These are phyloP conservation scores for Silene latifolia DNA, from an alignment of 148 eudicot genomes.

Conservation along the genomic window DNA sequence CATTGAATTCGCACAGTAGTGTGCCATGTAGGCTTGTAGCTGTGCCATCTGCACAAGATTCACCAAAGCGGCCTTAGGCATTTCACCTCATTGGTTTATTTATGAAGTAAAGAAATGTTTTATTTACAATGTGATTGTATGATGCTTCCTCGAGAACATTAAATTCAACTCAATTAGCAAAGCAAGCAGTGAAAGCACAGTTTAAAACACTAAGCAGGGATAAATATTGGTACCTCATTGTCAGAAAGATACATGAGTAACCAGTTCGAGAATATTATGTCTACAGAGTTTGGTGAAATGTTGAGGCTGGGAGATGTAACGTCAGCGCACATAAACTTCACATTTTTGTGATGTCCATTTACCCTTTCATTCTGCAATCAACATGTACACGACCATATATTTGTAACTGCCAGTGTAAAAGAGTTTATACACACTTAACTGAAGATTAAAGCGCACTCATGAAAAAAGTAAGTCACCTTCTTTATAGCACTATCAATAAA, in stretches of 20 bases:
- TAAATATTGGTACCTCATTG: no score
- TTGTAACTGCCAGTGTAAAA: background rate
- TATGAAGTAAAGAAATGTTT: background rate
- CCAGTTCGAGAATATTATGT: constrained; percentile 95
- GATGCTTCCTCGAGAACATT: no score
- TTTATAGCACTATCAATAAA: constrained; percentile 86
- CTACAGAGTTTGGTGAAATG: constrained; percentile 64
- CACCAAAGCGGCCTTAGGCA: no score
- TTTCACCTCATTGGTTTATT: no score
- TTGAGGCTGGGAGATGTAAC: constrained; percentile 80
- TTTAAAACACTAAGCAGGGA: no score
- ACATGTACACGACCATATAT: background rate
- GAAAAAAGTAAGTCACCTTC: constrained; percentile 49
- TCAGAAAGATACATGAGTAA: constrained; percentile 97
- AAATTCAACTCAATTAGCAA: background rate
- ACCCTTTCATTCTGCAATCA: constrained; percentile 70
- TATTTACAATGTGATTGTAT: no score
- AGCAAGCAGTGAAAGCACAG: no score
- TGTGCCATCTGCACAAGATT: no score
- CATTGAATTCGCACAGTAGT: no score
- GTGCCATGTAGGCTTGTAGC: no score
- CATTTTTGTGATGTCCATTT: constrained; percentile 79
- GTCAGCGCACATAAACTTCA: constrained; percentile 94
- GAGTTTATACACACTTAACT: background rate
- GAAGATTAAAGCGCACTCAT: background rate